A percentile compares a stretch with the other conserved stretches of the same genome.
Evolutionary conservation across 1,139 yeast genomes (phyloP).

Genomic region (Saccharomyces hybrid): DNA sequence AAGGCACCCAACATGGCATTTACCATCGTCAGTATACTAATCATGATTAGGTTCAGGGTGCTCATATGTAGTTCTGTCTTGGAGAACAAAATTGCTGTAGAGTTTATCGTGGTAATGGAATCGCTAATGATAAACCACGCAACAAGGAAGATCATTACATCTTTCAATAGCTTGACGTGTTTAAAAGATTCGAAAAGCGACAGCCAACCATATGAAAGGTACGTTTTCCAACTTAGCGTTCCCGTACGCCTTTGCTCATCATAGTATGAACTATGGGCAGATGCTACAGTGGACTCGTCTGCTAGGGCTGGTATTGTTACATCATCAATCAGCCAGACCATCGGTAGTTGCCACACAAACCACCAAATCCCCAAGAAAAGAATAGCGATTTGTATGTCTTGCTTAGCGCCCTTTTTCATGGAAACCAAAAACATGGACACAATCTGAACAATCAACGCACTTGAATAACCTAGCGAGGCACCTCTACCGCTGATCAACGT

Average conservation of each 20-base stretch:
- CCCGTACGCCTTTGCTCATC: too few relatives aligned
- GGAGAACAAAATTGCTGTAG: conserved; percentile 65
- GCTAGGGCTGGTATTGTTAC: conserved; percentile 1
- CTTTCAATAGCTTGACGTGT: conserved; percentile 49
- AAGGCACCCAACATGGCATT: conserved; percentile 59
- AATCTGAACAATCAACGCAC: conserved; percentile 57
- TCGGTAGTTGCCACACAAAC: conserved; percentile 56
- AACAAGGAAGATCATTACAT: conserved; percentile 49
- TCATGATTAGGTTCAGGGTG: conserved; percentile 49
- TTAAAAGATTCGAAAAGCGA: conserved; percentile 45
- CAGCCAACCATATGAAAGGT: conserved; percentile 49
- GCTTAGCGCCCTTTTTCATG: conserved; percentile 35
- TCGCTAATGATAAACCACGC: conserved; percentile 73
- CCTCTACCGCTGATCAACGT: conserved; percentile 55
- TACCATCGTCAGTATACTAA: conserved; percentile 54
- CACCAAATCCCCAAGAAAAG: conserved; percentile 63
- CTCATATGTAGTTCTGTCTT: conserved; percentile 57
- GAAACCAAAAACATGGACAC: conserved; percentile 44
- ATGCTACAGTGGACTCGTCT: neutral
- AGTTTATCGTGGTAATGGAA: conserved; percentile 62
- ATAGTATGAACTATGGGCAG: neutral
- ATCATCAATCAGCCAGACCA: conserved; percentile 38
- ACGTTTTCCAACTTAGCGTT: conserved; percentile 10
- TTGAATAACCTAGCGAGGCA: conserved; percentile 55
- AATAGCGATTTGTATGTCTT: conserved; percentile 48